These are phyloP conservation scores for Filobasidium uniguttulatum DNA, from an alignment of 1,284 basidiomycete genomes.

Conservation along the genomic window DNA sequence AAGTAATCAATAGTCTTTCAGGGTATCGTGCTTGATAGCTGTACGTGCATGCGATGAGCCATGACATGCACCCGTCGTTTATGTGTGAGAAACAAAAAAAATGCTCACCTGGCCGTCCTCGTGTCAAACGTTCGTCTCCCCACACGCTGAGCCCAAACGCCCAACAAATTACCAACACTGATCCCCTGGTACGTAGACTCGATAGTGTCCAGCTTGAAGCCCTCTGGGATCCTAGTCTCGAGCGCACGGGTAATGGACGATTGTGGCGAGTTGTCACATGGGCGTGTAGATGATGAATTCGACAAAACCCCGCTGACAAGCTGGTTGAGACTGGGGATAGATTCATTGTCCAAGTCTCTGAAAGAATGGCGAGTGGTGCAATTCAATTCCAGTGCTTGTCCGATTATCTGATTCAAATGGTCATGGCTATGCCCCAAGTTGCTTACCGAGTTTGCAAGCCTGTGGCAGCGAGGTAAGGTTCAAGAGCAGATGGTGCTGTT, in stretches of 20 bases:
- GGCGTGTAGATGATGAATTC: too few species aligned
- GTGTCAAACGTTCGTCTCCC: constrained; percentile 30
- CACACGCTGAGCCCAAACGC: constrained; percentile 9
- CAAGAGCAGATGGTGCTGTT: not conserved
- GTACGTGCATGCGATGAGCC: not conserved
- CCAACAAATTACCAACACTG: not conserved
- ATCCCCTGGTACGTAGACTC: not conserved
- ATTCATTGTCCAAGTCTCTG: too few species aligned
- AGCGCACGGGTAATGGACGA: too few species aligned
- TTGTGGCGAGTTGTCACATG: too few species aligned
- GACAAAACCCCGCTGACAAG: too few species aligned
- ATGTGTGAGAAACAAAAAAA: not conserved
- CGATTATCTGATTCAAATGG: too few species aligned
- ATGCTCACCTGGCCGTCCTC: constrained; percentile 23
- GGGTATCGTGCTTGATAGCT: constrained; percentile 20
- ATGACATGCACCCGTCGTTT: not conserved
- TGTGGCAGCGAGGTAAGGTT: not conserved
- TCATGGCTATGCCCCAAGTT: not conserved
- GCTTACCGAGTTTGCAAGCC: not conserved
- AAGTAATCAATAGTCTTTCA: constrained; percentile 53
- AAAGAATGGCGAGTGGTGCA: too few species aligned
- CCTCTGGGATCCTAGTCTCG: not conserved
- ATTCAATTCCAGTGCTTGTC: too few species aligned
- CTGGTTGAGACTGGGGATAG: too few species aligned
- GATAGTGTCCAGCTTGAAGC: not conserved